Evolutionary conservation across 371 early-diverging fungal genomes (phyloP).

Genomic region (Rhizopus microsporus): DNA sequence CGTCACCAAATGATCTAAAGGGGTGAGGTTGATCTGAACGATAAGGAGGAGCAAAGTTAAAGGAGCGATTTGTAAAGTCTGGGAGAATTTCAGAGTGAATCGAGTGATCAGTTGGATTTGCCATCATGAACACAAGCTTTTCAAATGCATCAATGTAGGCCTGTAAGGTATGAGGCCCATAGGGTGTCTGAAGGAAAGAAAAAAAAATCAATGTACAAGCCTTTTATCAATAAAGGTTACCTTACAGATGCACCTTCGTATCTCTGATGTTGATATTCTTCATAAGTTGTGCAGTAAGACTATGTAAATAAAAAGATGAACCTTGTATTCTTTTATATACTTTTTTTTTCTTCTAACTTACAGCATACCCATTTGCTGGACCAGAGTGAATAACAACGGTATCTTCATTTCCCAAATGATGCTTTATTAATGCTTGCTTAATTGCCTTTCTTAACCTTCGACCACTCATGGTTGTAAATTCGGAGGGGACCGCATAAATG

Average conservation of each 20-base stretch:
- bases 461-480: conserved; percentile 72
- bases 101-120: conserved; percentile 24
- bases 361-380: conserved; percentile 49
- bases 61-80: conserved; percentile 34
- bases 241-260: conserved; percentile 67
- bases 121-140: conserved; percentile 50
- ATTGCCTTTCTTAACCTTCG: conserved; percentile 50
- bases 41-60: conserved; percentile 42
- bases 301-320: conserved; percentile 29
- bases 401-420: conserved; percentile 44
- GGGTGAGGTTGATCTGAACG: conserved; percentile 52
- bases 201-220: not conserved
- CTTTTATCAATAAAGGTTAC: not conserved
- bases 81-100: conserved; percentile 26
- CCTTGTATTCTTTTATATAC: not conserved
- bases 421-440: conserved; percentile 34
- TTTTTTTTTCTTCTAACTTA: conserved; percentile 14
- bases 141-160: conserved; percentile 58
- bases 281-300: conserved; percentile 63
- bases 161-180: conserved; percentile 62
- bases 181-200: conserved; percentile 48
- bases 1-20: conserved; percentile 52
- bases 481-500: conserved; percentile 60
- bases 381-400: conserved; percentile 58
- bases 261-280: conserved; percentile 68